Evolutionary conservation across 495 filamentous ascomycete genomes (phyloP), one percentile per base, ranked within the genome.

Genomic region (Penicillium canescens): DNA sequence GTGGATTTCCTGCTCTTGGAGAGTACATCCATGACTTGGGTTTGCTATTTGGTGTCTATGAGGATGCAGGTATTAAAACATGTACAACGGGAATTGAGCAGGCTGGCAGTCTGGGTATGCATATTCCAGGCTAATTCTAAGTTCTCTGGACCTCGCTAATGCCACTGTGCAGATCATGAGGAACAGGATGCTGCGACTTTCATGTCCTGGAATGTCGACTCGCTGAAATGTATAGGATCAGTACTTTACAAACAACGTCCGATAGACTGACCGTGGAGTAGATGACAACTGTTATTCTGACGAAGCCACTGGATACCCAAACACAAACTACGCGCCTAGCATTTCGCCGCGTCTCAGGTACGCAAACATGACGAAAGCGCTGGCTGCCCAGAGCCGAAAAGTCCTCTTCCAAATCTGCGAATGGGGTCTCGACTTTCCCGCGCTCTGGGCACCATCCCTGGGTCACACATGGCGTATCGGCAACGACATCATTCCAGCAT

Each of bases 11-110:
- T 8, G 78, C 72, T 3, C 45, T 84, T 35, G 78, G 75, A 0
- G 54, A 76, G 5, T 81, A 76, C 48, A 59, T 84, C 26, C 81
- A 84, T 58, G 59, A 57, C 6, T 54, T 76, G 3, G 75, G 73
- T 1, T 54, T 84, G 18, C 63, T 77, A 34, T 86, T 85, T 57
- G 82, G 82, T 0, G 70, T 83, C 0, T 84, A 85, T 52, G 78
- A 78, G 12, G 78, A 80, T 36, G 76, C 72, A 3, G 82, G 81
- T 23, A 63, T 73, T 39, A 36, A 57, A 37, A 44, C 68, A 3
- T 73, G 68, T 38, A 57, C 61, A 7, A 66, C 56, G n/a, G 49
- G 56, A 13, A 62, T 65, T 9, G 52, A 62, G 14, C 58, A 70
- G 38, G 55, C 55, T 0, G 70, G 69, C 2, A 69, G 61, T 55